A percentile compares a stretch with the other conserved stretches of the same genome.
Conservation (phyloP, 352 stramenopile genomes). For the Phytopythium litorale region DNA sequence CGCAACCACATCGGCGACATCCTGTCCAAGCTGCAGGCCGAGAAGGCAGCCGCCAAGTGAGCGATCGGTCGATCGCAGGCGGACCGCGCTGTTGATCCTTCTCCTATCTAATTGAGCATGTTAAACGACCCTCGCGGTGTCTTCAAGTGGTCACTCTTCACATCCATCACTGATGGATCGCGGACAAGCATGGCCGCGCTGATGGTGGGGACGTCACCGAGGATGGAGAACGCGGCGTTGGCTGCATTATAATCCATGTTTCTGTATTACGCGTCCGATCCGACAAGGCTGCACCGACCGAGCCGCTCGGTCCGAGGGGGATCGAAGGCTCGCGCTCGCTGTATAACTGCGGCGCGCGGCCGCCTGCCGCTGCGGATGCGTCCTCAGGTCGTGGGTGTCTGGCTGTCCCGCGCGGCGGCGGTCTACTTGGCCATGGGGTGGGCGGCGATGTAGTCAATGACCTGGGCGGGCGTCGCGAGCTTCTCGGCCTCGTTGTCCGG, state of each 20-base stretch:
- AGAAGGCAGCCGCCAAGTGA: slow-evolving; percentile 19
- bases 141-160: too few relatives aligned
- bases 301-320: not conserved
- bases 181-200: too few relatives aligned
- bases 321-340: not conserved
- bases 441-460: slow-evolving; percentile 97
- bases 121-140: too few relatives aligned
- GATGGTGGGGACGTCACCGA: not conserved
- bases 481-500: slow-evolving; percentile 99
- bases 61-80: too few relatives aligned
- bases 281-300: not conserved
- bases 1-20: slow-evolving; percentile 87
- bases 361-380: not conserved
- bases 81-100: too few relatives aligned
- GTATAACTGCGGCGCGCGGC: not conserved
- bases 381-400: not conserved
- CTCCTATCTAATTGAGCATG: not conserved
- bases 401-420: not conserved
- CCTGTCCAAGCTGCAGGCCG: slow-evolving; percentile 57
- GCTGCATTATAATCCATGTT: slow-evolving; percentile 8
- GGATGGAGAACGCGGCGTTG: not conserved
- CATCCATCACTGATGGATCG: too few relatives aligned
- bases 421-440: slow-evolving; percentile 99
- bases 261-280: slow-evolving; percentile 5
- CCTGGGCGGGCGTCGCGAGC: slow-evolving; percentile 95